These are phyloP conservation scores for Backusella luteola DNA, from an alignment of 192 early-diverging fungal genomes.

Conservation along the genomic window DNA sequence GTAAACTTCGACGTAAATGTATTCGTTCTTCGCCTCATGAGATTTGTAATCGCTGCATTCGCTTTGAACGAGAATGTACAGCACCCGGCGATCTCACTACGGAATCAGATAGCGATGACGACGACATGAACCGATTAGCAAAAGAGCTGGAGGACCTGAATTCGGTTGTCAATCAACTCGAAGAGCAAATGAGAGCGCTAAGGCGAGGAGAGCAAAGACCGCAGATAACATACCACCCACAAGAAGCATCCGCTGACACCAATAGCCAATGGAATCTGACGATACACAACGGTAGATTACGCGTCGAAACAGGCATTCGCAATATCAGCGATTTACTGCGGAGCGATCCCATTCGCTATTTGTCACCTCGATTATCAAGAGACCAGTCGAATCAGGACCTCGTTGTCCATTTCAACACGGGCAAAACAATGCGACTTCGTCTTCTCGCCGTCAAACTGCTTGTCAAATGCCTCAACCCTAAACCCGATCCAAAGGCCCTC, in stretches of 20 bases:
- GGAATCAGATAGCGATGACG: background rate
- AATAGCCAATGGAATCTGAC: background rate
- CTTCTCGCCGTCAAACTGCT: background rate
- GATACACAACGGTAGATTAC: background rate
- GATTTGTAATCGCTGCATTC: background rate
- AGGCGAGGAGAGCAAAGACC: background rate
- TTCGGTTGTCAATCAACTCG: background rate
- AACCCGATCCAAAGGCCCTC: background rate
- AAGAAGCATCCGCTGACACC: background rate
- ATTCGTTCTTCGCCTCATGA: background rate
- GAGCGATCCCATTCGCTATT: background rate
- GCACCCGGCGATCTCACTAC: background rate
- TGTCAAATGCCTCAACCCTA: background rate
- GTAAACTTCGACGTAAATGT: conserved; percentile 4
- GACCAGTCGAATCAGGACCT: conserved; percentile 1
- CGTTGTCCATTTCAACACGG: background rate
- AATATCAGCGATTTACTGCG: background rate
- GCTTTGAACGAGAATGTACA: background rate
- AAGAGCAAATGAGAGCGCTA: background rate
- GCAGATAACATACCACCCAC: background rate
- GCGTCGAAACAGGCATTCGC: background rate
- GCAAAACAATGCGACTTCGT: background rate
- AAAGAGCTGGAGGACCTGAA: background rate
- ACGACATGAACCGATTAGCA: background rate
- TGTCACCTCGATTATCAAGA: background rate